Evolutionary conservation across 2,329 filamentous ascomycete species (phyloP).

Genomic region (Epichloe brachyelytri): DNA sequence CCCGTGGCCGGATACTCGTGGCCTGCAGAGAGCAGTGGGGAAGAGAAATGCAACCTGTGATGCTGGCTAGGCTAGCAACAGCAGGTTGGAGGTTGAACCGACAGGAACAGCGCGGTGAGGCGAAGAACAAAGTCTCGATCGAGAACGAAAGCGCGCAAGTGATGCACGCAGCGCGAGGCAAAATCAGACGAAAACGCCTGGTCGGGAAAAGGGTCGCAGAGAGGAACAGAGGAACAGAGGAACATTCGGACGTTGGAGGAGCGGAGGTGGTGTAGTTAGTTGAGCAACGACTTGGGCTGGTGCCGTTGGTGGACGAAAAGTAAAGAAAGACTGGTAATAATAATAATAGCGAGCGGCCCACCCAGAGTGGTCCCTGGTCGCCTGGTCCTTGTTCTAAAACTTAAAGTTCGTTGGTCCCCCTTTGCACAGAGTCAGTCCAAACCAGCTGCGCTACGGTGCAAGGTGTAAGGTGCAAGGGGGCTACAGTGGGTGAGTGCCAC

Average conservation of each 20-base stretch:
- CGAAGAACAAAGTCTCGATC: neutral
- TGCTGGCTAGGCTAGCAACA: neutral
- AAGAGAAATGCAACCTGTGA: neutral
- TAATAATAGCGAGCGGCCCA: no score
- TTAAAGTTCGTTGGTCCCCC: no score
- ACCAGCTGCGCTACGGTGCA: no score
- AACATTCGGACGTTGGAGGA: neutral
- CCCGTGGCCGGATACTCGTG: neutral
- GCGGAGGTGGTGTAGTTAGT: constrained; percentile 1
- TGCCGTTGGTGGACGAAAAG: neutral
- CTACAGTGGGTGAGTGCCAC: no score
- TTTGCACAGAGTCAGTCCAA: no score
- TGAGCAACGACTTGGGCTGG: neutral
- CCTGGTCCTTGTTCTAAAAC: no score
- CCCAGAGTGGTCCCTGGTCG: no score
- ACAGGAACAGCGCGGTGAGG: neutral
- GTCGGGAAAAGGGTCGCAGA: neutral
- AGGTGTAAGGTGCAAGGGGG: no score
- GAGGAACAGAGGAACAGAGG: neutral
- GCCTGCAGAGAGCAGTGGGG: constrained; percentile 1
- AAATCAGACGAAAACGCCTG: neutral
- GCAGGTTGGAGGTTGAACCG: neutral
- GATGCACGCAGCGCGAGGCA: neutral
- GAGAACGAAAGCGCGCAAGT: neutral
- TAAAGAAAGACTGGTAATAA: neutral